A percentile compares a stretch with the other conserved stretches of the same genome.
Evolutionary conservation across 768 basidiomycete genomes (phyloP).

Genomic region (Tricholoma furcatifolium): DNA sequence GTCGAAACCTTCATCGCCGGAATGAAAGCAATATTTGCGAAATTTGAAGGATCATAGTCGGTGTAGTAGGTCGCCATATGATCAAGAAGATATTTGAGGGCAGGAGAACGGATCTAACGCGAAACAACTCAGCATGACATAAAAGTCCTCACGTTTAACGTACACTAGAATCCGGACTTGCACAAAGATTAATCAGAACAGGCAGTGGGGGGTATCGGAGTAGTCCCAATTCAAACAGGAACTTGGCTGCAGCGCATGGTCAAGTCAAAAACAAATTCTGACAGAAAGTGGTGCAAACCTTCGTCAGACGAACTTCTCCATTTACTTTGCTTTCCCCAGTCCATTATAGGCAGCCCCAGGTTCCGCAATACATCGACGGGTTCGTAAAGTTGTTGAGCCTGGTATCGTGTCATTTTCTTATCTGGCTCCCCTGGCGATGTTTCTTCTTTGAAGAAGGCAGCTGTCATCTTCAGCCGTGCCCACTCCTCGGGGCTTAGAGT

Average conservation of each 20-base stretch:
- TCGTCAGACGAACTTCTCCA: constrained; percentile 87
- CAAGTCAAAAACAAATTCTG: not conserved
- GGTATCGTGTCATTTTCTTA: constrained; percentile 47
- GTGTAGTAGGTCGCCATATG: constrained; percentile 62
- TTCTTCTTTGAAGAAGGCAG: constrained; percentile 74
- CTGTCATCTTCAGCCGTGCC: constrained; percentile 59
- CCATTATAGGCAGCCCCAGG: constrained; percentile 77
- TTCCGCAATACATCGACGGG: constrained; percentile 70
- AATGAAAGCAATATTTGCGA: constrained; percentile 67
- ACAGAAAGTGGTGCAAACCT: constrained; percentile 47
- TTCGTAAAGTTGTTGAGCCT: constrained; percentile 81
- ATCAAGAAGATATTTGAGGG: constrained; percentile 82
- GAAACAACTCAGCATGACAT: not conserved
- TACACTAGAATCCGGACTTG: constrained; percentile 46
- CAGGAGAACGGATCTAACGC: constrained; percentile 45
- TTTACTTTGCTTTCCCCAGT: constrained; percentile 78
- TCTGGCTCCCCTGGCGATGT: constrained; percentile 14
- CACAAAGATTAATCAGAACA: constrained; percentile 66
- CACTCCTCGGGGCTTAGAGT: constrained; percentile 44
- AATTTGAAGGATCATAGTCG: constrained; percentile 55
- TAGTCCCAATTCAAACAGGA: constrained; percentile 72
- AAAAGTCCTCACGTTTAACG: not conserved
- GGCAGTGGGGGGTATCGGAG: constrained; percentile 67
- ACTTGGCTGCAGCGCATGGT: constrained; percentile 58
- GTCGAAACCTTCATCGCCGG: constrained; percentile 62